Conservation (phyloP, 495 filamentous ascomycete species). For the Daldinia childiae region DNA sequence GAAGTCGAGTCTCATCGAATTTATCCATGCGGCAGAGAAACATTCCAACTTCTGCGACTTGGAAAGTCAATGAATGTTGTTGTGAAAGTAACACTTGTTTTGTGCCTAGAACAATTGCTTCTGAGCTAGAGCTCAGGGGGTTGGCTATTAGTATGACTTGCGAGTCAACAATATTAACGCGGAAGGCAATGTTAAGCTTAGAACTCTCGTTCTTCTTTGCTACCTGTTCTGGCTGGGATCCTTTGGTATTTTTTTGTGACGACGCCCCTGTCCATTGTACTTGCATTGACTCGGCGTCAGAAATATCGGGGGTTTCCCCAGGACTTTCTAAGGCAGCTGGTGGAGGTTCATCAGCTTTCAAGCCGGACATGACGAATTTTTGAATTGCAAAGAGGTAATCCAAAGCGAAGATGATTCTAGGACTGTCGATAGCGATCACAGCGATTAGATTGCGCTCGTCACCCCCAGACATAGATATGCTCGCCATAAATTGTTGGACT, state of each 20-base stretch:
- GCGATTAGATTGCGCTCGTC: conserved; percentile 84
- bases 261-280: conserved; percentile 46
- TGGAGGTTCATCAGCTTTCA: conserved; percentile 66
- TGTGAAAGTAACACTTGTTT: conserved; percentile 93
- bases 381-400: conserved; percentile 95
- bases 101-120: conserved; percentile 93
- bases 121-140: conserved; percentile 84
- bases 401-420: conserved; percentile 90
- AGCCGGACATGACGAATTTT: conserved; percentile 75
- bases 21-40: conserved; percentile 98
- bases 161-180: conserved; percentile 92
- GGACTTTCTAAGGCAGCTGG: conserved; percentile 64
- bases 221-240: conserved; percentile 17
- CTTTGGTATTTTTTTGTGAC: conserved; percentile 38
- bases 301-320: conserved; percentile 66
- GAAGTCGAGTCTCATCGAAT: conserved; percentile 84
- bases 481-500: conserved; percentile 98
- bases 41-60: conserved; percentile 94
- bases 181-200: conserved; percentile 82
- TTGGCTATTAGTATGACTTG: conserved; percentile 97
- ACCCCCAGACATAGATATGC: conserved; percentile 89
- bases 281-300: conserved; percentile 64
- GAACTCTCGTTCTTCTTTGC: conserved; percentile 45
- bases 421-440: conserved; percentile 94
- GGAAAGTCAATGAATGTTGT: conserved; percentile 92